phyloP scores from a whole-genome alignment of 1,139 yeast species.

The Magnusiomyces sp. region DNA sequence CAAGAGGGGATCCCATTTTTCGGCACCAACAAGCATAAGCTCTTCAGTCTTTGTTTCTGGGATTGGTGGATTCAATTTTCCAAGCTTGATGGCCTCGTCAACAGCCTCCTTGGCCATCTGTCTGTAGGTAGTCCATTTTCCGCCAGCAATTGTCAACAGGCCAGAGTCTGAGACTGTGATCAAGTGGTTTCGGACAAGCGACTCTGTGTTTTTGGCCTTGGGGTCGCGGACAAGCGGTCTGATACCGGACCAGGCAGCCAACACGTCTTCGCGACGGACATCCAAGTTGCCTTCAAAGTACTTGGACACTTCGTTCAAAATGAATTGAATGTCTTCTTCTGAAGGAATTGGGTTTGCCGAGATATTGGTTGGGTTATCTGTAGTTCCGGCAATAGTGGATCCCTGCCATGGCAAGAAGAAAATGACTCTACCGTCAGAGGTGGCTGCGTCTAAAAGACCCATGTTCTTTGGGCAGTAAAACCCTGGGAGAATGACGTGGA shows the following conservation, averaged over 20 bases:
- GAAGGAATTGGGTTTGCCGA: constrained; percentile 65
- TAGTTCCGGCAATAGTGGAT: constrained; percentile 91
- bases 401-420: constrained; percentile 98
- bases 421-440: constrained; percentile 94
- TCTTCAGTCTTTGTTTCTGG: constrained; percentile 55
- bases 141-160: constrained; percentile 86
- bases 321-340: constrained; percentile 85
- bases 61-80: constrained; percentile 35
- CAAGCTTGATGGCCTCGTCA: constrained; percentile 56
- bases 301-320: constrained; percentile 78
- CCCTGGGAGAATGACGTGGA: constrained; percentile 86
- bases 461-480: constrained; percentile 81
- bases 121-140: constrained; percentile 97
- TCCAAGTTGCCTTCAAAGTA: constrained; percentile 70
- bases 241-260: constrained; percentile 96
- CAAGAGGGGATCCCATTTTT: constrained; percentile 55
- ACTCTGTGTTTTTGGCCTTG: constrained; percentile 53
- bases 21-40: constrained; percentile 65
- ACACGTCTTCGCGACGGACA: constrained; percentile 81
- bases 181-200: constrained; percentile 84
- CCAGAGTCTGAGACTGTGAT: constrained; percentile 65
- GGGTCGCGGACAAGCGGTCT: constrained; percentile 94
- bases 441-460: constrained; percentile 87
- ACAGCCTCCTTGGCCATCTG: constrained; percentile 97
- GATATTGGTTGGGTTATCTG: constrained; percentile 71